A percentile compares a stretch with the other conserved stretches of the same genome.
Conservation (phyloP, 176 grass and related monocot genomes). For the Puya raimondii region DNA sequence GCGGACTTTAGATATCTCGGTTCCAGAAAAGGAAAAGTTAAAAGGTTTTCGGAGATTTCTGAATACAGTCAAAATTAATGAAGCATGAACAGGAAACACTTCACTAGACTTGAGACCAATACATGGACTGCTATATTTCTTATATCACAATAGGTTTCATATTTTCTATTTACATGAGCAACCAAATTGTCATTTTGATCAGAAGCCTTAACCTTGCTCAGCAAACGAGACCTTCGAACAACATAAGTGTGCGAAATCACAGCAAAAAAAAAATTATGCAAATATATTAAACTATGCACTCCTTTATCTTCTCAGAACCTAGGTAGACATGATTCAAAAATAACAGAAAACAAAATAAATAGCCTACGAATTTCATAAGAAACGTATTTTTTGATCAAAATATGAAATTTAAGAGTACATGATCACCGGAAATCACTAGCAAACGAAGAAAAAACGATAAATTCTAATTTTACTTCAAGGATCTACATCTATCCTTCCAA, state of each 20-base stretch:
- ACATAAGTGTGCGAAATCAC: too few species aligned
- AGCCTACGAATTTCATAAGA: too few species aligned
- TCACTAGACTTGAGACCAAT: not conserved
- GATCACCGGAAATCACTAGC: not conserved
- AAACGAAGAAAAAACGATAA: not conserved
- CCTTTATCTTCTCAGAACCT: too few species aligned
- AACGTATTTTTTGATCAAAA: not conserved
- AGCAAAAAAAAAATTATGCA: too few species aligned
- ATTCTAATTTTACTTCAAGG: not conserved
- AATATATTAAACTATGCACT: too few species aligned
- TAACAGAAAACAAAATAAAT: too few species aligned
- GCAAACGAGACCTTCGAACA: not conserved
- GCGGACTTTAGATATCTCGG: not conserved
- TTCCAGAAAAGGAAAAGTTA: not conserved
- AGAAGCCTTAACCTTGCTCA: not conserved
- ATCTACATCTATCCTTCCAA: slow-evolving; percentile 12
- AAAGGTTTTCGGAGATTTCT: not conserved
- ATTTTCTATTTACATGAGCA: not conserved
- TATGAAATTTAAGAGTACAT: not conserved
- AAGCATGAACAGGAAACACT: not conserved
- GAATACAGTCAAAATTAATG: not conserved
- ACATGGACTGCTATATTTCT: not conserved
- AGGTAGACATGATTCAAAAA: too few species aligned
- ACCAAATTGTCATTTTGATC: not conserved
- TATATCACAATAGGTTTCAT: not conserved